Evolutionary conservation across 805 yeast genomes (phyloP).

Genomic region (Jamesozyma lodderae): DNA sequence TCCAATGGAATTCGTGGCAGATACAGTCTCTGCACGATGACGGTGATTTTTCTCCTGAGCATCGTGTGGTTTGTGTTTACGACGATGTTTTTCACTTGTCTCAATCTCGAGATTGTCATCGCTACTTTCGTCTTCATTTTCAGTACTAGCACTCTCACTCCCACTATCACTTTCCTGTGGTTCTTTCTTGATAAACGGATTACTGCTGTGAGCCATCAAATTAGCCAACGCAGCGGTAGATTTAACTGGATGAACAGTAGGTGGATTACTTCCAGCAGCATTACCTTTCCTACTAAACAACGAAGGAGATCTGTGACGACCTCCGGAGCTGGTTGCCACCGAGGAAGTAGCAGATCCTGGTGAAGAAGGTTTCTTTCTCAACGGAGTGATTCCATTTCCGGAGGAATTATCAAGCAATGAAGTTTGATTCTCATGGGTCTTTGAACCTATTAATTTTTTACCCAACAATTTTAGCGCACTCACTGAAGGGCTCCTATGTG

Average conservation of each 20-base stretch:
- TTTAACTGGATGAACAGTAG: constrained; percentile 9
- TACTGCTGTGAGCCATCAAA: constrained; percentile 23
- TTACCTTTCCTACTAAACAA: constrained; percentile 11
- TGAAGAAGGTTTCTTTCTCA: constrained; percentile 7
- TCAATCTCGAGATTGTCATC: constrained; percentile 1
- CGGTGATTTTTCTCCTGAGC: too few relatives aligned
- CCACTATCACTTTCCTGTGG: neutral
- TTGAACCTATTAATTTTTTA: constrained; percentile 8
- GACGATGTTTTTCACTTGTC: neutral
- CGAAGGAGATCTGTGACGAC: constrained; percentile 19
- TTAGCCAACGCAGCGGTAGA: constrained; percentile 22
- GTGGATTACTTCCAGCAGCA: neutral
- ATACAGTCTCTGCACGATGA: neutral
- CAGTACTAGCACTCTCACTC: neutral
- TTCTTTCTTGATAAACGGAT: constrained; percentile 27
- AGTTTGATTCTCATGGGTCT: constrained; percentile 3
- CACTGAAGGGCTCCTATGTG: constrained; percentile 7
- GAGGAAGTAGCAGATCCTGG: constrained; percentile 1
- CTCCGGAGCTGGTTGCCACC: neutral
- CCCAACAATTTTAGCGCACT: constrained; percentile 10
- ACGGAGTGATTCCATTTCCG: constrained; percentile 7
- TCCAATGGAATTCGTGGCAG: neutral
- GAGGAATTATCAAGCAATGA: constrained; percentile 1
- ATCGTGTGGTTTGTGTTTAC: too few relatives aligned
- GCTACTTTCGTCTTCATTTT: neutral